Percentiles rank a stretch among this genome's conserved stretches.
Conservation (phyloP, 768 basidiomycete genomes). For the Auriculariales sp. region DNA sequence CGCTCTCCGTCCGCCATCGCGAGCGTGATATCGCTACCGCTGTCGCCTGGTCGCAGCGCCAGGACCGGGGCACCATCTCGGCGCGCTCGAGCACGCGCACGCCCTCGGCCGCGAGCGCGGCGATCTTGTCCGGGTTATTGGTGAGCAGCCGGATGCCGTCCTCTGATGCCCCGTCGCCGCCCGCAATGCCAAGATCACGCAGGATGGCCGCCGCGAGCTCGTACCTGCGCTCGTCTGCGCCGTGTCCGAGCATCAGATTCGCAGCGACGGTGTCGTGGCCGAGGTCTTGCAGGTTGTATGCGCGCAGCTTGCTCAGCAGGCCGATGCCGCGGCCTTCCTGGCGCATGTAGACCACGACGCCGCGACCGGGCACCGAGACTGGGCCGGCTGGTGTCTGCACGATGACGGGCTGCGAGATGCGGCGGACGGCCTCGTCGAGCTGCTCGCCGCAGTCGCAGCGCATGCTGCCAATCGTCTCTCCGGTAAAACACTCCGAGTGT, state of each 20-base stretch:
- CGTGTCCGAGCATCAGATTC: conserved; percentile 87
- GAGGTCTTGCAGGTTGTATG: conserved; percentile 95
- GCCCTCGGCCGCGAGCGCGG: conserved; percentile 73
- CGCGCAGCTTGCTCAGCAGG: conserved; percentile 84
- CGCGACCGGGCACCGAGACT: conserved; percentile 57
- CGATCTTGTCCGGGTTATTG: conserved; percentile 96
- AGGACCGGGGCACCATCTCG: conserved; percentile 87
- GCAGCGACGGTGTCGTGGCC: conserved; percentile 99
- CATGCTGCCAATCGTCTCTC: conserved; percentile 95
- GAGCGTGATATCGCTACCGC: no score
- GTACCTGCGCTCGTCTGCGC: conserved; percentile 88
- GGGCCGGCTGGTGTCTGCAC: conserved; percentile 23
- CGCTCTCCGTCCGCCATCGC: conserved; percentile 55
- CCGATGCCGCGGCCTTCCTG: conserved; percentile 98
- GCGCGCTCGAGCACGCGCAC: conserved; percentile 72
- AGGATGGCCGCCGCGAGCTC: conserved; percentile 84
- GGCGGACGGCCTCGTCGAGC: conserved; percentile 89
- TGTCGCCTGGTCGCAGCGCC: conserved; percentile 38
- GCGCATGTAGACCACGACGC: conserved; percentile 86
- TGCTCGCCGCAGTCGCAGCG: conserved; percentile 99
- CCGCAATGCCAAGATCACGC: conserved; percentile 68
- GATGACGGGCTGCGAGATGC: conserved; percentile 59
- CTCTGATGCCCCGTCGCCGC: conserved; percentile 26
- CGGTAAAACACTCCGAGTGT: conserved; percentile 97
- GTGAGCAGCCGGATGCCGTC: conserved; percentile 65